Conservation (phyloP, 805 yeast genomes). For the Barnettozyma siamensis region DNA sequence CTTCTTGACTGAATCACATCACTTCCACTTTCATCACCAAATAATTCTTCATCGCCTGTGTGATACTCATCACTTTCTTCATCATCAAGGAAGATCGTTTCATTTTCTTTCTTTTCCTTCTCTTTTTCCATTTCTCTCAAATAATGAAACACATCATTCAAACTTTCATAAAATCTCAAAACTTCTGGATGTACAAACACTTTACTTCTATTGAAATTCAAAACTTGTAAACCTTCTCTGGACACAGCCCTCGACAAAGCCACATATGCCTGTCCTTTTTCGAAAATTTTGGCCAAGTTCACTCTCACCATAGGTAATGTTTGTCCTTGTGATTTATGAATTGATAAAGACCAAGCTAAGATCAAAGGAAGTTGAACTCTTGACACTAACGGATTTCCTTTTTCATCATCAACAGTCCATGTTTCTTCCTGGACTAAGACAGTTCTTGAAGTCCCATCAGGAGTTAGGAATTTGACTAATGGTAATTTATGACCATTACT, state of each 20-base stretch:
- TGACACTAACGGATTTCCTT: conserved; percentile 59
- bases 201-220: conserved; percentile 58
- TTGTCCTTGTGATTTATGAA: conserved; percentile 95
- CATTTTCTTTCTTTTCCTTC: not conserved
- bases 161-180: conserved; percentile 53
- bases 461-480: conserved; percentile 65
- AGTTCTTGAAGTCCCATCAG: conserved; percentile 69
- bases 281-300: conserved; percentile 72
- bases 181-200: conserved; percentile 73
- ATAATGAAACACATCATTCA: conserved; percentile 31
- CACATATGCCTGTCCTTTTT: conserved; percentile 93
- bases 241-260: conserved; percentile 88
- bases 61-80: not conserved
- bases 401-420: conserved; percentile 76
- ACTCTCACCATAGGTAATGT: conserved; percentile 73
- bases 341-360: conserved; percentile 94
- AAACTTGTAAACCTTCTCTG: conserved; percentile 75
- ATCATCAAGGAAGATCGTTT: not conserved
- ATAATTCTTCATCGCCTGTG: not conserved
- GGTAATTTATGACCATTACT: conserved; percentile 55
- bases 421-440: conserved; percentile 75
- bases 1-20: too few species aligned
- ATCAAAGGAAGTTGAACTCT: conserved; percentile 81
- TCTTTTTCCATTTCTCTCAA: conserved; percentile 4
- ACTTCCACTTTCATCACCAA: not conserved